A percentile compares a stretch with the other conserved stretches of the same genome.
These are phyloP conservation scores for Dioscorea cayenensis DNA, from an alignment of 116 monocot genomes.

Conservation along the genomic window DNA sequence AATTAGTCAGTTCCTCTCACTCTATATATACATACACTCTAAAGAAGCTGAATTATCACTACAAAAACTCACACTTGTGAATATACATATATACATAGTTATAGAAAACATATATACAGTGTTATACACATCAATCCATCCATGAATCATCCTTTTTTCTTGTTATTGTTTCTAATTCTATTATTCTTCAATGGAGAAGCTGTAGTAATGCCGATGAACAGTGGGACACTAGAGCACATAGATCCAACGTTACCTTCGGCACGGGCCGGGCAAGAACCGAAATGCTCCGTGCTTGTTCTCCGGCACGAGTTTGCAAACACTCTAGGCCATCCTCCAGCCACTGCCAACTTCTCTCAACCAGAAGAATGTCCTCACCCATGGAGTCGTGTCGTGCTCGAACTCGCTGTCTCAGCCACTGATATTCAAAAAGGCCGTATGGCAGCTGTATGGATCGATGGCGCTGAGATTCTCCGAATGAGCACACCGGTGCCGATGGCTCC, in stretches of 20 bases:
- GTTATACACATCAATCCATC: neutral
- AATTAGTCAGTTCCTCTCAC: neutral
- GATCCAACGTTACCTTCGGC: slow-evolving; percentile 20
- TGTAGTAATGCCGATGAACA: neutral
- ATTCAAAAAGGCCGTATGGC: slow-evolving; percentile 30
- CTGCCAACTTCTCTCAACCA: slow-evolving; percentile 25
- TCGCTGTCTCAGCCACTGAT: slow-evolving; percentile 28
- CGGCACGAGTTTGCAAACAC: slow-evolving; percentile 29
- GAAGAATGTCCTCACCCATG: slow-evolving; percentile 24
- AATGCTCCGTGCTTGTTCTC: slow-evolving; percentile 30
- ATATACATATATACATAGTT: neutral
- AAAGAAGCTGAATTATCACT: neutral
- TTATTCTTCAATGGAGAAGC: neutral
- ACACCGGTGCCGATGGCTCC: slow-evolving; percentile 28
- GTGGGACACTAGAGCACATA: neutral
- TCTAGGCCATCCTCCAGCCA: slow-evolving; percentile 21
- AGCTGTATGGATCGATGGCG: slow-evolving; percentile 38
- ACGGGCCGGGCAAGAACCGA: slow-evolving; percentile 12
- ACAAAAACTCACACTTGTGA: neutral
- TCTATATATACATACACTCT: neutral
- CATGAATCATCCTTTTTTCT: neutral
- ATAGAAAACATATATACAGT: neutral
- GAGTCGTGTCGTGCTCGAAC: slow-evolving; percentile 35
- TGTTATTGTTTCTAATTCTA: neutral
- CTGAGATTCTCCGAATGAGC: slow-evolving; percentile 38